phyloP scores from a whole-genome alignment of 2,329 filamentous ascomycete species.

The Stachybotrys elegans region DNA sequence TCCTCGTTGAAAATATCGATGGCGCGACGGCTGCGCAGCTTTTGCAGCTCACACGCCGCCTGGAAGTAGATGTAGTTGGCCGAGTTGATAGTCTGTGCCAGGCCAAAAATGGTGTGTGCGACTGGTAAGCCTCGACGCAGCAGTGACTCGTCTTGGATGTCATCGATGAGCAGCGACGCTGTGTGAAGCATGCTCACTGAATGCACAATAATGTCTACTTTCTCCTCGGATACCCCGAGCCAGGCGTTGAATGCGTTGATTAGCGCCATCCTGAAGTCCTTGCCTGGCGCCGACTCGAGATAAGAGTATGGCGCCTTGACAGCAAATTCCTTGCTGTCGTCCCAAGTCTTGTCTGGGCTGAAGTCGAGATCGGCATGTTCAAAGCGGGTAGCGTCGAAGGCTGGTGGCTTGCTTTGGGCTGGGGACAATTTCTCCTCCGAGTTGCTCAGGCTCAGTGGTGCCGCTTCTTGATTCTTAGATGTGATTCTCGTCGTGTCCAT shows the following conservation, averaged over 20 bases:
- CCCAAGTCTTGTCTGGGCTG: no score
- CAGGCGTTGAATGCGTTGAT: slow-evolving; percentile 72
- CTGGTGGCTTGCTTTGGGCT: no score
- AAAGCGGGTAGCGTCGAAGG: no score
- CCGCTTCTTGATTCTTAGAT: no score
- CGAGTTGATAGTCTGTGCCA: slow-evolving; percentile 45
- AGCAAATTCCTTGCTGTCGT: slow-evolving; percentile 64
- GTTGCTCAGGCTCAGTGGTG: no score
- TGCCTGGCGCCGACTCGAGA: slow-evolving; percentile 65
- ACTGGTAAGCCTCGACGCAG: slow-evolving; percentile 41
- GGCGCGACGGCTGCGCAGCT: slow-evolving; percentile 55
- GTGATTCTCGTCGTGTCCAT: no score
- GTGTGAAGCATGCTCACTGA: slow-evolving; percentile 77
- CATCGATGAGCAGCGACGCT: slow-evolving; percentile 29
- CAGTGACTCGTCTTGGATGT: slow-evolving; percentile 42
- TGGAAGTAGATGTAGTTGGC: slow-evolving; percentile 42
- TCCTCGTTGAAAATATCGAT: slow-evolving; percentile 70
- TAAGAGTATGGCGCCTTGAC: slow-evolving; percentile 72
- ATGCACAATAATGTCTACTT: slow-evolving; percentile 64
- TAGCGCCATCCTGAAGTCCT: slow-evolving; percentile 69
- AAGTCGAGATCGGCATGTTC: no score
- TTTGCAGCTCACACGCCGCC: slow-evolving; percentile 37
- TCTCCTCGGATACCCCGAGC: slow-evolving; percentile 62
- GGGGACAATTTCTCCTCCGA: no score
- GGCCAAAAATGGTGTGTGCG: slow-evolving; percentile 44